These are phyloP conservation scores for Ophiostoma ulmi DNA, from an alignment of 2,329 filamentous ascomycete genomes.

Conservation along the genomic window DNA sequence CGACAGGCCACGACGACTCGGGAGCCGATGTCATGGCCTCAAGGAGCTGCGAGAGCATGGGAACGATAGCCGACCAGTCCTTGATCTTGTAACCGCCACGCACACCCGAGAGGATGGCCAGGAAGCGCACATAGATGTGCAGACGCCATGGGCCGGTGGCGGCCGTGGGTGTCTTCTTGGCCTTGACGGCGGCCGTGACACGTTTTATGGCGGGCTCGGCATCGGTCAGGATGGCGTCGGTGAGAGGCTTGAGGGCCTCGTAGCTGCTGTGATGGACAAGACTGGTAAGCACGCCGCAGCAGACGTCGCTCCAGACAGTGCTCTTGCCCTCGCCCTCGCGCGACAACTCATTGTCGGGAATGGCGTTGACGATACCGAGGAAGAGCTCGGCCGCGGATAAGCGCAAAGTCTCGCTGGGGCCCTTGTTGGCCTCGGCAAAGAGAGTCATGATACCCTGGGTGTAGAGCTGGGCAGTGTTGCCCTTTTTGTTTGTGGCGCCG, in stretches of 20 bases:
- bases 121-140: constrained; percentile 50
- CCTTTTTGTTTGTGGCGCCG: constrained; percentile 18
- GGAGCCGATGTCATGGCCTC: constrained; percentile 36
- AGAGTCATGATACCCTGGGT: constrained; percentile 86
- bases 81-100: constrained; percentile 74
- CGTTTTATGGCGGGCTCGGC: constrained; percentile 30
- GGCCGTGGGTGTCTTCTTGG: constrained; percentile 31
- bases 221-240: constrained; percentile 56
- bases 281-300: constrained; percentile 72
- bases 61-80: constrained; percentile 67
- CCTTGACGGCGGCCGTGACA: constrained; percentile 38
- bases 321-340: constrained; percentile 26
- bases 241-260: constrained; percentile 66
- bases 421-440: constrained; percentile 75
- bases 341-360: constrained; percentile 46
- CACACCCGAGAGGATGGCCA: constrained; percentile 71
- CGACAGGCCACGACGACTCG: neutral
- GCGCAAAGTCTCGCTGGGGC: constrained; percentile 54
- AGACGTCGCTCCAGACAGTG: constrained; percentile 57
- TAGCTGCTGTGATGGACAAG: constrained; percentile 74
- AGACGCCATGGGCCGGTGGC: constrained; percentile 39
- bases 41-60: constrained; percentile 50
- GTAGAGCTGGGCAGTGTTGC: constrained; percentile 55
- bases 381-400: constrained; percentile 54
- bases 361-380: constrained; percentile 46